Evolutionary conservation across 2,329 filamentous ascomycete genomes (phyloP), one percentile per base, ranked within the genome.

Genomic region (Pyrenophora seminiperda): DNA sequence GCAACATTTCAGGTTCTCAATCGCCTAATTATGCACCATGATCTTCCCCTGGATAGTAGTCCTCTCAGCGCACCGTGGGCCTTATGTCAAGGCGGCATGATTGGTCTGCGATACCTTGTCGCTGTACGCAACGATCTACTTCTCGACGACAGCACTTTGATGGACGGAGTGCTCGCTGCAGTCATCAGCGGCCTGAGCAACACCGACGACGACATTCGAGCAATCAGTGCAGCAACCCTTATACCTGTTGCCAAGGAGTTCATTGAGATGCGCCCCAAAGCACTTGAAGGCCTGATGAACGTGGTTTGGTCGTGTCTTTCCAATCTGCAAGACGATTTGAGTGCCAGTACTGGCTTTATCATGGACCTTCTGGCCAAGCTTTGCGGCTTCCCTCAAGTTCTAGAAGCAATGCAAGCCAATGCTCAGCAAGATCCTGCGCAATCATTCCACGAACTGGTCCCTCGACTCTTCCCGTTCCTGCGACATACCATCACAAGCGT

Each of bases 281-380:
- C 90, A 34, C 80, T 99, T 24, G 86, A 92, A 54, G 81, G 83
- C 22, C 83, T 99, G 31, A 96, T 97, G 72, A 88, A 89, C 67
- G 96, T 97, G 51, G 92, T 99, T 20, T 99, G 94, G 94, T 90
- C 96, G 67, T 97, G 94, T 76, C 79, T 99, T 18, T 96, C 93
- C 3, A 95, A 96, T 69, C 79, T 99, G n/a, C 92, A 93, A 58
- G 94, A 99, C 69, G 94, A 99, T 68, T 81, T 99, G 14, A 97
- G 92, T 71, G 94, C 94, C 3, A 97, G 94, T 71, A 99, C 95
- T 7, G 94, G 94, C 39, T 95, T 91, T 48, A 96, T 99, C 46
- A 99, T 99, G 95, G 95, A 99, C 72, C 83, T 99, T 32, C 81
- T 99, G 14, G 94, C 95, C 11, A 97, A 94, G 53, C 84, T 99